Percentiles rank a stretch among this genome's conserved stretches.
phyloP scores from a whole-genome alignment of 805 yeast genomes.

The Cyberlindnera japonica region DNA sequence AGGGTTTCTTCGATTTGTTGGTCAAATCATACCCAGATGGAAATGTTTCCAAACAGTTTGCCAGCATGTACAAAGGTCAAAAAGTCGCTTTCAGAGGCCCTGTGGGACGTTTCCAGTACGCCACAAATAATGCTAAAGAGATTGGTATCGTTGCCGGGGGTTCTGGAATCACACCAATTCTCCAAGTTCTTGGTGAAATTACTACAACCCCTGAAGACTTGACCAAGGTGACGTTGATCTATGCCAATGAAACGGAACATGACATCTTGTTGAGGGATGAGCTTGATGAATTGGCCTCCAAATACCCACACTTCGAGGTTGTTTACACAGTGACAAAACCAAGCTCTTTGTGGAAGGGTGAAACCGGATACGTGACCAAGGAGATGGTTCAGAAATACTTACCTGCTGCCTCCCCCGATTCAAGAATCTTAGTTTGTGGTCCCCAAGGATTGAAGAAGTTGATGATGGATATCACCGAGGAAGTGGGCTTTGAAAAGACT shows the following conservation, averaged over 20 bases:
- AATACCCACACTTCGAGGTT: constrained; percentile 60
- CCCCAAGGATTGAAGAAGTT: constrained; percentile 64
- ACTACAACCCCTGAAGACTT: constrained; percentile 65
- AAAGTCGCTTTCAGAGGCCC: constrained; percentile 74
- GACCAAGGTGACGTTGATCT: constrained; percentile 59
- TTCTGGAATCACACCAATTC: constrained; percentile 85
- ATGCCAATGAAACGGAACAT: constrained; percentile 71
- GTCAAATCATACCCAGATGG: constrained; percentile 77
- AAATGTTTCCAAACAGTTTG: constrained; percentile 62
- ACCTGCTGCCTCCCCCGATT: constrained; percentile 46
- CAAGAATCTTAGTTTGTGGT: constrained; percentile 68
- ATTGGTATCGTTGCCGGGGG: constrained; percentile 80
- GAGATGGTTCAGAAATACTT: constrained; percentile 51
- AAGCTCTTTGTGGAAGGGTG: constrained; percentile 50
- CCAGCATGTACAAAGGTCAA: constrained; percentile 59
- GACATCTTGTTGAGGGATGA: constrained; percentile 72
- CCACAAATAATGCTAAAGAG: constrained; percentile 55
- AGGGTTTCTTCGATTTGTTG: constrained; percentile 72
- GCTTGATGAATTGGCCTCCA: constrained; percentile 61
- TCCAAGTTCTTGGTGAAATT: constrained; percentile 70
- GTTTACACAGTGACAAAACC: constrained; percentile 57
- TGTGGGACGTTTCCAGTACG: constrained; percentile 65
- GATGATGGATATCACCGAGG: constrained; percentile 47
- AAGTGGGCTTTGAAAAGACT: constrained; percentile 55
- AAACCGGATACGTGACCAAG: constrained; percentile 55